These are phyloP conservation scores for Marasmius fiardii DNA, from an alignment of 1,284 basidiomycete species.

Conservation along the genomic window DNA sequence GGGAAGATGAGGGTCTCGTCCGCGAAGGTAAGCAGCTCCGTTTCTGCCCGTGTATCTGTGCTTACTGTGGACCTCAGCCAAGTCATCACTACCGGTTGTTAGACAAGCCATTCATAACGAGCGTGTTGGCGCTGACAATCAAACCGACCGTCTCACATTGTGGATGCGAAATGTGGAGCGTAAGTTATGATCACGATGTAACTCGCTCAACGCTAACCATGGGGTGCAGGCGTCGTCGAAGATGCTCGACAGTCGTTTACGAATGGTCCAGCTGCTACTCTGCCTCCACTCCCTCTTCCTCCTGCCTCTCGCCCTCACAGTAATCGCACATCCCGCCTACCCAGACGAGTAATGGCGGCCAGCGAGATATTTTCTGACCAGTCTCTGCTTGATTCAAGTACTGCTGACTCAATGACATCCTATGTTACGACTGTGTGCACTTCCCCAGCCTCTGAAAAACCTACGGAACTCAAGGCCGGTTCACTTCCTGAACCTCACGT, in stretches of 20 bases:
- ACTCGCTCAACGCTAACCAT: constrained; percentile 13
- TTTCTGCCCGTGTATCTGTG: background rate
- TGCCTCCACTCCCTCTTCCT: constrained; percentile 58
- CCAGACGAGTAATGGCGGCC: constrained; percentile 60
- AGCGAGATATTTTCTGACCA: constrained; percentile 58
- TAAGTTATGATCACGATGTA: constrained; percentile 33
- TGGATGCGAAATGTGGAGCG: constrained; percentile 81
- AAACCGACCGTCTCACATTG: constrained; percentile 63
- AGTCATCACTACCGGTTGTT: constrained; percentile 48
- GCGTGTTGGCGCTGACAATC: constrained; percentile 47
- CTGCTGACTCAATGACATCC: constrained; percentile 30
- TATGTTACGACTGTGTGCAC: constrained; percentile 23
- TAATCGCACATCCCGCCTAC: constrained; percentile 47
- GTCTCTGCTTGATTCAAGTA: constrained; percentile 26
- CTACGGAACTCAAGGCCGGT: constrained; percentile 6
- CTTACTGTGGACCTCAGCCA: constrained; percentile 23
- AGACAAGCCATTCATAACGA: constrained; percentile 49
- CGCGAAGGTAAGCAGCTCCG: constrained; percentile 32
- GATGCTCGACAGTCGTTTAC: constrained; percentile 71
- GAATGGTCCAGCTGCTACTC: constrained; percentile 42
- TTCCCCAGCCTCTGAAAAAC: constrained; percentile 19
- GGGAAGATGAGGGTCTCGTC: constrained; percentile 44
- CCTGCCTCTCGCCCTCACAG: constrained; percentile 50
- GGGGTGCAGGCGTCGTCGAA: constrained; percentile 65
- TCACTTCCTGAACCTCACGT: constrained; percentile 29